phyloP scores from a whole-genome alignment of 2,329 filamentous ascomycete species.

The Paracorniculantispora psalliotae region DNA sequence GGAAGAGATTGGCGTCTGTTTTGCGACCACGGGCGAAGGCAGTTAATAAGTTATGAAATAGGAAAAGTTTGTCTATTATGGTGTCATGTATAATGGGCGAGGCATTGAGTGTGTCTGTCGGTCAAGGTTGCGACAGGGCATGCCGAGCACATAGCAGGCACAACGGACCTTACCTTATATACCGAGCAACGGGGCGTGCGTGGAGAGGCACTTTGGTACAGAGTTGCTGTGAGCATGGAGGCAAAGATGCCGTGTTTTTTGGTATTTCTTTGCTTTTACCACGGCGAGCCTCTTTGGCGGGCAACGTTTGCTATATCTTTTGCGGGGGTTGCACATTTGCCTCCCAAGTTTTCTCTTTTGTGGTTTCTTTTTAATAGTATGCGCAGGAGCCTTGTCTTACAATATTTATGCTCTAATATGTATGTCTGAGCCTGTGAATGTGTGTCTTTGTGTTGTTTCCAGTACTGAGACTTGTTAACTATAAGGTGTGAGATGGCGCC shows the following conservation, averaged over 20 bases:
- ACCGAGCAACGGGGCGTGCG: background rate
- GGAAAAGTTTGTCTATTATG: constrained; percentile 10
- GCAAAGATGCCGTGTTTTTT: background rate
- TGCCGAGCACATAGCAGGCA: constrained; percentile 1
- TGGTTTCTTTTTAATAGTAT: constrained; percentile 12
- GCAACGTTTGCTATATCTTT: constrained; percentile 10
- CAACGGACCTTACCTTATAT: constrained; percentile 3
- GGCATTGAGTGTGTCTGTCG: constrained; percentile 1
- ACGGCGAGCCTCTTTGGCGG: background rate
- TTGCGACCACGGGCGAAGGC: background rate
- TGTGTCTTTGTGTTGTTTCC: background rate
- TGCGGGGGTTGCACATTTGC: constrained; percentile 1
- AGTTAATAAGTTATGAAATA: constrained; percentile 11
- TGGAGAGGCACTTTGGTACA: background rate
- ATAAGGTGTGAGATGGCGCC: too few relatives aligned
- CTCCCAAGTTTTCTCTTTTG: constrained; percentile 9
- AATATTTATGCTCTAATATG: constrained; percentile 13
- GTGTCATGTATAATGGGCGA: constrained; percentile 6
- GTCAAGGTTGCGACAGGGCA: background rate
- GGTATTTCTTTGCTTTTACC: constrained; percentile 7
- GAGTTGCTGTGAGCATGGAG: background rate
- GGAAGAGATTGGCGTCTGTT: background rate
- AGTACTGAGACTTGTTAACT: background rate
- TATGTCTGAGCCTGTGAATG: background rate
- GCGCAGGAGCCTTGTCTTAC: constrained; percentile 14